Evolutionary conservation across 2,329 filamentous ascomycete species (phyloP), one percentile per base, ranked within the genome.

Genomic region (Colletotrichum liaoningense): DNA sequence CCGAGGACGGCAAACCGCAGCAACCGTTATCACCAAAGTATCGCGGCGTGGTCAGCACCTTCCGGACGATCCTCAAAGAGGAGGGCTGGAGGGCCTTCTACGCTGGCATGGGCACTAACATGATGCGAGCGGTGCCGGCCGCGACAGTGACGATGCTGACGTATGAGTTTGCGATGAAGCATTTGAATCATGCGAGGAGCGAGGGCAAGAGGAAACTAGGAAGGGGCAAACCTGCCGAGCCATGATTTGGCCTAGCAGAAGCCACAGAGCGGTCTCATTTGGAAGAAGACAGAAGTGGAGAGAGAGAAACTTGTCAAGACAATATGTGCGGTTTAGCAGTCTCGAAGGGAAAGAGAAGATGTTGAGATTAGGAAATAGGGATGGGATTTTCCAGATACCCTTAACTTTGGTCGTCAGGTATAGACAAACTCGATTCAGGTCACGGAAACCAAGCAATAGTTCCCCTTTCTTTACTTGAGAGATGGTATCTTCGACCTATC

Each of bases 81-180:
- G 97, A 99, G 83, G 97, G 97, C 7, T 98, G 96, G 95, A 89
- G 93, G 75, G 96, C 96, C 4, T 98, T 99, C 79, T 99, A 99
- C 81, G 96, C 95, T 28, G 97, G 97, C 46, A 95, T 99, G 88
- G 97, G 97, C 49, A 98, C 96, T 62, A 99, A 99, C 84, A 94
- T 99, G 91, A 95, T 98, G 87, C 91, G 97, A 69, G 97, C 97
- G 8, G 93, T 99, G 14, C 97, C 97, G 38, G 95, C 97, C 26
- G 96, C 97, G 24, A 97, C 97, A 79, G 98, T 97, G 30, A 99
- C 97, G 3, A 97, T 99, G 93, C 88, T 98, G 80, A 98, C 96
- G 14, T 99, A 98, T 80, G 97, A 99, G 84, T 97, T 93, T 77
- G 84, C 88, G 63, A 91, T 91, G 89, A 84, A 86, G 65, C 81